Evolutionary conservation across 1,284 basidiomycete species (phyloP).

Genomic region (Cerioporus squamosus): DNA sequence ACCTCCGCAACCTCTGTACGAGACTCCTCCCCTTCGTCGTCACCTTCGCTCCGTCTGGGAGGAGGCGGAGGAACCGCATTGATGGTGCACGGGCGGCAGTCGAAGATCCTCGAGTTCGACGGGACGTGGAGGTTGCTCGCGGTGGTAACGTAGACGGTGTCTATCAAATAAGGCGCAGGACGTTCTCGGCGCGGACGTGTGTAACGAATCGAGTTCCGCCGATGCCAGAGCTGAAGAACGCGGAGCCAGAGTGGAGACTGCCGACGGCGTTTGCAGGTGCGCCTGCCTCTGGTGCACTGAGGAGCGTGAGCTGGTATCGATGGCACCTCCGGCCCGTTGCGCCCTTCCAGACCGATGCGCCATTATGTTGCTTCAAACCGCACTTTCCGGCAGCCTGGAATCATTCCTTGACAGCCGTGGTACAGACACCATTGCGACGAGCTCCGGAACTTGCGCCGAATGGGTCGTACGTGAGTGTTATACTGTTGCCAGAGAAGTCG

Average conservation of each 20-base stretch:
- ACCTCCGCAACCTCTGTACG: background rate
- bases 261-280: slow-evolving; percentile 2
- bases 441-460: background rate
- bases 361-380: slow-evolving; percentile 4
- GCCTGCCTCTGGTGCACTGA: background rate
- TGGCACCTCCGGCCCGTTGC: slow-evolving; percentile 5
- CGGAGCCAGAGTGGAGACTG: slow-evolving; percentile 5
- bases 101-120: background rate
- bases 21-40: background rate
- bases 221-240: background rate
- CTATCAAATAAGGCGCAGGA: background rate
- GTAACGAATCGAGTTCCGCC: background rate
- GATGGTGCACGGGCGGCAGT: slow-evolving; percentile 2
- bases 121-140: background rate
- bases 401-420: background rate
- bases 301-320: slow-evolving; percentile 1
- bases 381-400: slow-evolving; percentile 5
- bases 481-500: background rate
- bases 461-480: slow-evolving; percentile 12
- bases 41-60: background rate
- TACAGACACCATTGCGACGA: slow-evolving; percentile 1
- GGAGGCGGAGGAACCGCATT: background rate
- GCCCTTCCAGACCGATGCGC: slow-evolving; percentile 4
- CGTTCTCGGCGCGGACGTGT: background rate
- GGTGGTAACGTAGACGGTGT: slow-evolving; percentile 2